phyloP scores from a whole-genome alignment of 208 protist genomes.

The Crithidia sp. region DNA sequence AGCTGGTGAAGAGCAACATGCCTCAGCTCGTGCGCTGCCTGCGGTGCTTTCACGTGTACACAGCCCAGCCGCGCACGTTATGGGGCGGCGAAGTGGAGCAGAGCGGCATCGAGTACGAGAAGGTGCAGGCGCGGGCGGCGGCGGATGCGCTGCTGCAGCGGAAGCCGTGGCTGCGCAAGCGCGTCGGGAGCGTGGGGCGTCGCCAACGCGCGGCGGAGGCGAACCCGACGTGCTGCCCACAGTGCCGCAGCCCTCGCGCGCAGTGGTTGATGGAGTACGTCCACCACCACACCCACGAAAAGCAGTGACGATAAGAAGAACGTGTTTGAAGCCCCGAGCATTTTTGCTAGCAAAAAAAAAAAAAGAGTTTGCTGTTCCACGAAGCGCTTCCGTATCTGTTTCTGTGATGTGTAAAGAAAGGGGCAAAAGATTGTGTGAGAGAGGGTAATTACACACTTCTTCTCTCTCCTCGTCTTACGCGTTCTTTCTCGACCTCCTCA shows the following conservation, averaged over 20 bases:
- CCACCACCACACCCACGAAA: constrained; percentile 74
- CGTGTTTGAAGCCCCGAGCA: neutral
- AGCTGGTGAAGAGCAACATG: constrained; percentile 67
- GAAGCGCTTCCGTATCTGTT: neutral
- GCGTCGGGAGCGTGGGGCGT: constrained; percentile 51
- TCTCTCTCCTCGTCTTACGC: too few species aligned
- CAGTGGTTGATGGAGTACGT: constrained; percentile 91
- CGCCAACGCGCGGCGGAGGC: constrained; percentile 28
- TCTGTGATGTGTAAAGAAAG: too few species aligned
- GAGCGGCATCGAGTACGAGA: constrained; percentile 65
- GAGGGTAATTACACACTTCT: too few species aligned
- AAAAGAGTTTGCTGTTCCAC: neutral
- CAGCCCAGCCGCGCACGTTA: constrained; percentile 64
- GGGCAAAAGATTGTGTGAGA: too few species aligned
- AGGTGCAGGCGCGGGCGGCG: constrained; percentile 39
- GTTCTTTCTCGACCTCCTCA: too few species aligned
- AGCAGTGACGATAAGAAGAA: constrained; percentile 8
- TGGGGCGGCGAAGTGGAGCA: constrained; percentile 69
- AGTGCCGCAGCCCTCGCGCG: constrained; percentile 63
- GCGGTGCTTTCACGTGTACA: constrained; percentile 84
- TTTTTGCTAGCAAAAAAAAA: neutral
- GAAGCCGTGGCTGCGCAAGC: constrained; percentile 42
- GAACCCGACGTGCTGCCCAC: constrained; percentile 58
- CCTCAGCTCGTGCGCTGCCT: constrained; percentile 75
- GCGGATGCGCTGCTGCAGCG: constrained; percentile 25